Conservation (phyloP, 768 basidiomycete species). For the Podaxis sp. region DNA sequence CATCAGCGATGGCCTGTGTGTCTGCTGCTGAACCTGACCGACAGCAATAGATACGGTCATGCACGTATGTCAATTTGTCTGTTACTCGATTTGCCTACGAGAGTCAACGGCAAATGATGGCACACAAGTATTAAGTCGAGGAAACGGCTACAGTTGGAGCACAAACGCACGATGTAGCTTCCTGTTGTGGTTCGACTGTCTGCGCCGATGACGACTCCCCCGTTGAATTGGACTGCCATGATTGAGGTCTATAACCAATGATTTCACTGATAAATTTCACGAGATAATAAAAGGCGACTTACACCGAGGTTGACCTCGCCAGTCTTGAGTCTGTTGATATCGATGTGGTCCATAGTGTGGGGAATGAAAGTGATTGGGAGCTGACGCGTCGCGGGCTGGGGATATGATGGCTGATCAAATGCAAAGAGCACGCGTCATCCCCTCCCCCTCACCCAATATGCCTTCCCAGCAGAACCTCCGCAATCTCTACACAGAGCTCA, state of each 20-base stretch:
- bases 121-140: background rate
- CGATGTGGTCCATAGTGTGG: conserved; percentile 55
- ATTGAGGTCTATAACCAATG: conserved; percentile 76
- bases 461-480: conserved; percentile 45
- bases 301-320: conserved; percentile 98
- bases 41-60: conserved; percentile 99
- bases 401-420: conserved; percentile 1
- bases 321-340: conserved; percentile 82
- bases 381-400: conserved; percentile 47
- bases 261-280: conserved; percentile 1
- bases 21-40: conserved; percentile 97
- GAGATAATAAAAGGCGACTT: conserved; percentile 27
- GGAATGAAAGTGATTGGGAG: conserved; percentile 22
- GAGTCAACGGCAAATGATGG: conserved; percentile 3
- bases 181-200: conserved; percentile 97
- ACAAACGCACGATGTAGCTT: conserved; percentile 78
- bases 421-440: conserved; percentile 32
- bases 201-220: conserved; percentile 94
- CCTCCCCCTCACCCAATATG: conserved; percentile 9
- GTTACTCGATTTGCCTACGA: conserved; percentile 93
- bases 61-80: conserved; percentile 94
- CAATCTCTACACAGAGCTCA: conserved; percentile 60
- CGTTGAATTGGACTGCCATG: conserved; percentile 97
- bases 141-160: background rate
- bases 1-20: conserved; percentile 94